phyloP scores from a whole-genome alignment of 257 asterid genomes.

The Jaltomata sinuosa region DNA sequence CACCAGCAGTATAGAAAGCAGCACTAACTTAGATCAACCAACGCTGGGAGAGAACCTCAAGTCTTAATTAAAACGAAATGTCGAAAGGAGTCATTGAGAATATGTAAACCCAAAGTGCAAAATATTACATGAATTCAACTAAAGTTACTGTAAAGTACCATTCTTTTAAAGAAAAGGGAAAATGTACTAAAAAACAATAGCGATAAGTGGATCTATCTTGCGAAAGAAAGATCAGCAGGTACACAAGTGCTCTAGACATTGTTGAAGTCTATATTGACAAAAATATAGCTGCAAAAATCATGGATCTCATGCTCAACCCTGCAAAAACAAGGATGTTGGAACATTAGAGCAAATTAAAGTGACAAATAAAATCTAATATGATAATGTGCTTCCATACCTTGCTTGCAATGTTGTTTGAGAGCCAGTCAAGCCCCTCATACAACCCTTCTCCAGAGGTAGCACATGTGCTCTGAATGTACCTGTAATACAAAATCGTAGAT shows the following conservation, averaged over 20 bases:
- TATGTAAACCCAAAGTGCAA: neutral
- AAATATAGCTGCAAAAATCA: constrained; percentile 21
- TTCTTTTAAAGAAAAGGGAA: neutral
- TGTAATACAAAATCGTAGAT: constrained; percentile 1
- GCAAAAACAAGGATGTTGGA: constrained; percentile 2
- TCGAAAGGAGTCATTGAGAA: neutral
- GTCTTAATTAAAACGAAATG: neutral
- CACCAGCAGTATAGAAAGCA: neutral
- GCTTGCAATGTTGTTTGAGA: constrained; percentile 63
- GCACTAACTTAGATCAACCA: neutral
- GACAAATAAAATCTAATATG: neutral
- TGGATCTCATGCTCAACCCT: constrained; percentile 24
- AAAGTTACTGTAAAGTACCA: neutral
- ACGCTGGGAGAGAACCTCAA: neutral
- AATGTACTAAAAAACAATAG: neutral
- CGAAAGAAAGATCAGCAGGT: constrained; percentile 1
- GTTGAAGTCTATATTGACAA: constrained; percentile 18
- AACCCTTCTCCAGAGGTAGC: constrained; percentile 70
- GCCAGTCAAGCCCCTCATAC: constrained; percentile 70
- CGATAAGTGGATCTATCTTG: constrained; percentile 1
- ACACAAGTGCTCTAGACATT: constrained; percentile 7
- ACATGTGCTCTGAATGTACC: constrained; percentile 75
- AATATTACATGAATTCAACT: constrained; percentile 2
- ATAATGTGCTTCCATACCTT: constrained; percentile 23
- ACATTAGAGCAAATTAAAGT: neutral